phyloP scores from a whole-genome alignment of 305 asterid genomes.

The Solanum hybrid region DNA sequence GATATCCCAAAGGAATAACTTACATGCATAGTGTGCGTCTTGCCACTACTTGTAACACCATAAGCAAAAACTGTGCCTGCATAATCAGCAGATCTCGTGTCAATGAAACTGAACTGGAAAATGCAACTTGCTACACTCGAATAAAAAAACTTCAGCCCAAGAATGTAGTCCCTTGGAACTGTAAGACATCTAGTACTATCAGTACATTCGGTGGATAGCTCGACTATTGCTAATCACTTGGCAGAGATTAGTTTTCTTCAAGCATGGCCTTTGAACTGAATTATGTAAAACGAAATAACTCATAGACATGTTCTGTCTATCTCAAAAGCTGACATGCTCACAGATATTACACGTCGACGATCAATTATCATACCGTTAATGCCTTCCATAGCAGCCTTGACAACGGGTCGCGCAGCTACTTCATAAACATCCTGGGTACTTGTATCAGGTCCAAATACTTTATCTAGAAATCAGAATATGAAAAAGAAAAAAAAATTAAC shows the following conservation, averaged over 20 bases:
- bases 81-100: constrained; percentile 13
- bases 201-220: not conserved
- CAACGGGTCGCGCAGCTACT: constrained; percentile 93
- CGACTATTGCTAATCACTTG: not conserved
- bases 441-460: constrained; percentile 80
- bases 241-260: not conserved
- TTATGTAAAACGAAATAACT: not conserved
- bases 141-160: not conserved
- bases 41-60: constrained; percentile 99
- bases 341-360: not conserved
- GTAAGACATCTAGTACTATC: not conserved
- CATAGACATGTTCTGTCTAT: not conserved
- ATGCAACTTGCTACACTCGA: not conserved
- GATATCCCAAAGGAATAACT: constrained; percentile 19
- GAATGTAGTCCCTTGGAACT: not conserved
- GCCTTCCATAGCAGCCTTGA: constrained; percentile 98
- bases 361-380: constrained; percentile 53
- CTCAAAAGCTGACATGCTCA: not conserved
- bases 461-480: constrained; percentile 41
- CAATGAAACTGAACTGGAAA: constrained; percentile 4
- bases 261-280: not conserved
- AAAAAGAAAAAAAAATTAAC: not conserved
- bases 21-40: constrained; percentile 99
- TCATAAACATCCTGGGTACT: constrained; percentile 84
- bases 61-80: constrained; percentile 99